phyloP scores from a whole-genome alignment of 139 green algal genomes.

The Volvox reticuliferus region DNA sequence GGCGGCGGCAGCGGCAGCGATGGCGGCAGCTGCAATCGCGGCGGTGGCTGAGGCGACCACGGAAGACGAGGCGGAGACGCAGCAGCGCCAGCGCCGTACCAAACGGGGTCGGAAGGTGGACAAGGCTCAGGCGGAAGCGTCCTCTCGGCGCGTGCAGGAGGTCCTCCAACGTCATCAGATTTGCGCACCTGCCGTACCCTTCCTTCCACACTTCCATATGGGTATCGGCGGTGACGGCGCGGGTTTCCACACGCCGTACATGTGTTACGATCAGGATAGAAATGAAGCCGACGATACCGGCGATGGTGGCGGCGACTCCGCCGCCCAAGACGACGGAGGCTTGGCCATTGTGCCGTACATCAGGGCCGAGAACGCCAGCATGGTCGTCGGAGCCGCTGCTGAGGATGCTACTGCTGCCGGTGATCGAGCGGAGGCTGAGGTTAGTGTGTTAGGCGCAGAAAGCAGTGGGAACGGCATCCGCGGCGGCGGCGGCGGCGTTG shows the following conservation, averaged over 20 bases:
- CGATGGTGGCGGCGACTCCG: too few species aligned
- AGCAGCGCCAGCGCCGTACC: neutral
- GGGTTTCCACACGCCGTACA: too few species aligned
- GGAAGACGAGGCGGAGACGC: neutral
- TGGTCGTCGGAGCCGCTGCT: too few species aligned
- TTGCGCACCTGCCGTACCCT: neutral
- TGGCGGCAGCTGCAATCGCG: neutral
- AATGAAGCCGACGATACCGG: too few species aligned
- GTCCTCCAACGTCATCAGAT: neutral
- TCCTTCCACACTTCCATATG: neutral
- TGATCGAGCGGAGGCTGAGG: neutral
- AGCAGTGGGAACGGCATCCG: neutral
- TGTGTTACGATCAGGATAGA: too few species aligned
- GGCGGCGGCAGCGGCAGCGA: neutral
- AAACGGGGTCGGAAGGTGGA: constrained; percentile 14
- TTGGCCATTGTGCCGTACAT: neutral
- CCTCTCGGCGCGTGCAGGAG: neutral
- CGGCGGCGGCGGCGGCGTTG: neutral
- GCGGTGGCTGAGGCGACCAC: neutral
- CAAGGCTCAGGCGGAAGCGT: neutral
- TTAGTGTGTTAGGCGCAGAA: too few species aligned
- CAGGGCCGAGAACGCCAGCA: neutral
- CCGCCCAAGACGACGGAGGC: neutral
- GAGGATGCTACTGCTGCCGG: neutral
- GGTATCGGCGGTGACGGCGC: neutral